phyloP scores from a whole-genome alignment of 306 rosid species.

The Urtica urens region DNA sequence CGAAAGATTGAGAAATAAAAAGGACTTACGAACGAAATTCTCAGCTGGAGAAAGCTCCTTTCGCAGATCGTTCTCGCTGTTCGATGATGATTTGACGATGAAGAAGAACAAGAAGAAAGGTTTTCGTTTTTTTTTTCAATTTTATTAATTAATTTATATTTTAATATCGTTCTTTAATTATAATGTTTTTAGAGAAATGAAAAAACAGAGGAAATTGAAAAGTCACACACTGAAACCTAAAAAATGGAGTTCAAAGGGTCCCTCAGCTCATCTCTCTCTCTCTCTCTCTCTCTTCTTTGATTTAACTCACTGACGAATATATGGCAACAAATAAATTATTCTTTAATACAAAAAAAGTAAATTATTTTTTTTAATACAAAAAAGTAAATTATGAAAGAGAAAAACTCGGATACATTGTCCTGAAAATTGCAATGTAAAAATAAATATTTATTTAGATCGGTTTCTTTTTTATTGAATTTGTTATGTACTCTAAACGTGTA shows the following conservation, averaged over 20 bases:
- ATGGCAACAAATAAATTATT: too few relatives aligned
- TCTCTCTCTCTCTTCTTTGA: neutral
- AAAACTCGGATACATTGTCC: too few relatives aligned
- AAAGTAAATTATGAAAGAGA: too few relatives aligned
- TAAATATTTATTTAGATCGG: too few relatives aligned
- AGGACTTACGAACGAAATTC: constrained; percentile 5
- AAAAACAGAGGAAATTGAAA: neutral
- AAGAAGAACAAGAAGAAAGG: constrained; percentile 1
- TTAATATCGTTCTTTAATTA: neutral
- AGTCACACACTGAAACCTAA: constrained; percentile 14
- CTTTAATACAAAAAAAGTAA: too few relatives aligned
- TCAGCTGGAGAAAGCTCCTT: neutral
- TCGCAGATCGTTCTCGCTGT: constrained; percentile 5
- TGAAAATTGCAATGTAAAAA: too few relatives aligned
- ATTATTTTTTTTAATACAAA: too few relatives aligned
- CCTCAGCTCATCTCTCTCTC: neutral
- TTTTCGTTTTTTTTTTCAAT: neutral
- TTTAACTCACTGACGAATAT: too few relatives aligned
- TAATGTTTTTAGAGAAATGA: neutral
- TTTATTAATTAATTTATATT: neutral
- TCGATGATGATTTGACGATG: too few relatives aligned
- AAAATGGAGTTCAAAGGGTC: neutral
- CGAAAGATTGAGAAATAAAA: neutral
- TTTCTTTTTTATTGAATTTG: too few relatives aligned
- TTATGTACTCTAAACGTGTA: too few relatives aligned